Evolutionary conservation across 1,284 basidiomycete genomes (phyloP), one percentile per base, ranked within the genome.

Genomic region (Malassezia equina): DNA sequence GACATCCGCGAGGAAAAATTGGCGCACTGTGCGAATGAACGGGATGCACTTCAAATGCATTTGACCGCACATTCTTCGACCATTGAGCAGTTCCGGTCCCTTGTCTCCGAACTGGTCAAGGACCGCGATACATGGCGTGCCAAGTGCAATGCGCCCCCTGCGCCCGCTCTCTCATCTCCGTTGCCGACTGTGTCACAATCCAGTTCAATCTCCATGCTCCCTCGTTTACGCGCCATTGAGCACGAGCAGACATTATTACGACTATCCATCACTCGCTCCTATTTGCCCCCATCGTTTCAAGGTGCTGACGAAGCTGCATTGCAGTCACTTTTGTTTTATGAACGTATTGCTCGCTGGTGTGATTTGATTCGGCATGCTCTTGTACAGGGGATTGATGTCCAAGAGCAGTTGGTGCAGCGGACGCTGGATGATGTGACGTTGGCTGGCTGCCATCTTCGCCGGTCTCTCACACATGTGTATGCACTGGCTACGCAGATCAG

Each of bases 1-100:
- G 85, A 65, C 43, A 50, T 57, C 17, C 52, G 54, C 48, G 68
- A 65, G 17, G 62, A 63, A 1, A 53, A 52, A 29, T 46, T 65
- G 19, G 60, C 60, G 19, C 60, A 68, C 21, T 56, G 62, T 24
- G 50, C 52, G 2, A 36, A 55, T 13, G 62, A 64, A 42, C 58
- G 51, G 25, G 62, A 65, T 33, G 47, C 54, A 17, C 61, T 69
- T 13, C 58, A 69, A 39, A 61, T 64, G 40, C 66, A 66, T 24
- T 57, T 71, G 3, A 59, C 62, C 24, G 66, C 73, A 23, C 60
- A 69, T 36, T 65, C 70, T 33, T 60, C 60, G 36, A 73, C 67
- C 3, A 61, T 73, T 23, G 52, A 39, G 2, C 69, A 70, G 47
- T 74, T 73, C 63, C 60, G 71, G 29, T 67, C 69, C 43, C 60